Evolutionary conservation across 2,329 filamentous ascomycete species (phyloP).

Genomic region (Stagonosporopsis tanaceti): DNA sequence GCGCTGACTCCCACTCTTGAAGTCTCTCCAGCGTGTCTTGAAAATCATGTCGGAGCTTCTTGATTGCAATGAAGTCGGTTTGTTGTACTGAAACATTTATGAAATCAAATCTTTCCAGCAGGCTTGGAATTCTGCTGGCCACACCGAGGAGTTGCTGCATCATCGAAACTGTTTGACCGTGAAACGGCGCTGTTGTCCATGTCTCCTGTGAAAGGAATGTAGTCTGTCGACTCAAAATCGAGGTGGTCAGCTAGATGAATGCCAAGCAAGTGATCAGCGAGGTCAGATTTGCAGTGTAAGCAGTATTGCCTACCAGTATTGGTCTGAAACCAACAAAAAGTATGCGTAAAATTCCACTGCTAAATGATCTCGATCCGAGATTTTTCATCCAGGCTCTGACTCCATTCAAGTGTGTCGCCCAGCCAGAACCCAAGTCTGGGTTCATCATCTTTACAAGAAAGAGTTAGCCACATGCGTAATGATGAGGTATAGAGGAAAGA

Average conservation of each 20-base stretch:
- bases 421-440: neutral
- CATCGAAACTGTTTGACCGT: neutral
- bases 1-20: neutral
- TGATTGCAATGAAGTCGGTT: neutral
- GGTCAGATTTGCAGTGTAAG: neutral
- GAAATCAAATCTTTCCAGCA: neutral
- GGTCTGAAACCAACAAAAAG: slow-evolving; percentile 3
- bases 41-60: neutral
- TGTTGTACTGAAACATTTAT: neutral
- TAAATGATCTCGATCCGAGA: neutral
- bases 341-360: neutral
- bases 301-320: neutral
- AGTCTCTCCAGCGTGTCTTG: neutral
- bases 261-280: neutral
- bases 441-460: neutral
- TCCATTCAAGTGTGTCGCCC: neutral
- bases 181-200: neutral
- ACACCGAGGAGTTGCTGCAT: neutral
- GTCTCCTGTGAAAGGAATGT: neutral
- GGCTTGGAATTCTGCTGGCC: neutral
- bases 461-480: neutral
- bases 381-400: neutral
- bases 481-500: neutral
- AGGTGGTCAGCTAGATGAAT: neutral
- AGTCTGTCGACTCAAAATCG: neutral